Evolutionary conservation across 345 rosid species (phyloP), one percentile per base, ranked within the genome.

Genomic region (Salix koriyanagi): DNA sequence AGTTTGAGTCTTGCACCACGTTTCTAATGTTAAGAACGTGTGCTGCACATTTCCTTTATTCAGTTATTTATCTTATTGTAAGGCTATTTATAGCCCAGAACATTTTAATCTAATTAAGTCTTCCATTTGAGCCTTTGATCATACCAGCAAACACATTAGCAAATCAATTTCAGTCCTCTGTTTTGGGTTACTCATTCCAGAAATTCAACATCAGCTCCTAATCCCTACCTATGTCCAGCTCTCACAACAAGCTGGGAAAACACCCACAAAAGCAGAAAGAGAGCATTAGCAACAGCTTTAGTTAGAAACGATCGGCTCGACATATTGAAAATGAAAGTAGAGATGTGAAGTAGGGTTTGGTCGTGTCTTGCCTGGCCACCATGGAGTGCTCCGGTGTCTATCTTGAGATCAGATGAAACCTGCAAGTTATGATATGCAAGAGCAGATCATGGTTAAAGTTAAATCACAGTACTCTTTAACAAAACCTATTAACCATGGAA

Each of bases 331-430:
- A 12, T 32, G 32, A 68, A 1, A 36, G 21, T 4, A 28, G n/a
- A n/a, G 12, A n/a, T 9, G 62, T 21, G 62, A 10, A n/a, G 62
- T 36, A 37, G 11, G 13, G 42, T 19, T n/a, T 4, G 42, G 12
- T 39, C 42, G 14, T 39, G 7, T 8, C 46, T 39, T 39, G 28
- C 71, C 71, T 68, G 71, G 30, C 48, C 71, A 36, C 44, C 30
- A n/a, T 18, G 26, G 2, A 56, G 61, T 19, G n/a, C 50, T 10
- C 60, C 83, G 50, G 54, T 68, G 41, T 81, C 77, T 25, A 42
- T 15, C 69, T 73, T 76, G 48, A 70, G 61, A 62, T 76, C 75
- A 42, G 84, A 84, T 25, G 87, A 79, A 52, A 84, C 87, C 84
- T 79, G 62, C 25, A n/a, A 7, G 62, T 44, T 44, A 44, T 73